Evolutionary conservation across 331 rosid genomes (phyloP).

Genomic region (Cydonia oblonga): DNA sequence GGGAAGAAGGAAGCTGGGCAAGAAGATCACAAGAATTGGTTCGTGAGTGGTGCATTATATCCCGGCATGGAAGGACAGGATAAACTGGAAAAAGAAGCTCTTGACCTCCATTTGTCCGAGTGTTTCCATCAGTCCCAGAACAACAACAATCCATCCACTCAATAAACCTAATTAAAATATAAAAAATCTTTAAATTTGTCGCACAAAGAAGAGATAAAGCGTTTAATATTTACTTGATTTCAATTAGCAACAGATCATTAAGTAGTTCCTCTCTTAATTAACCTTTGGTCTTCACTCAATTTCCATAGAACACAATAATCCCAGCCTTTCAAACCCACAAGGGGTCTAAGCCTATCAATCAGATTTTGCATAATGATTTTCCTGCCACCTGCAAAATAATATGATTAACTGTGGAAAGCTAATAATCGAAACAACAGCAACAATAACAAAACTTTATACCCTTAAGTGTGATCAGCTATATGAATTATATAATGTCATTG

Average conservation of each 20-base stretch:
- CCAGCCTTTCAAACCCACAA: constrained; percentile 71
- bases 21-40: constrained; percentile 56
- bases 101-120: constrained; percentile 39
- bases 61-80: constrained; percentile 64
- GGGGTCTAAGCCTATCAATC: constrained; percentile 62
- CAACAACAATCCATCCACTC: constrained; percentile 82
- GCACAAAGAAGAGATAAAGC: background rate
- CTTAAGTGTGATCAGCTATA: too few relatives aligned
- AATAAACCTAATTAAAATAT: constrained; percentile 35
- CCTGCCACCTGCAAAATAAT: constrained; percentile 33
- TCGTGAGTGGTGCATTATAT: constrained; percentile 51
- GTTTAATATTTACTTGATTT: background rate
- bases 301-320: constrained; percentile 70
- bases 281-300: constrained; percentile 80
- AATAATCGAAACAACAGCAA: constrained; percentile 3
- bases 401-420: constrained; percentile 9
- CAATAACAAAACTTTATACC: too few relatives aligned
- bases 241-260: background rate
- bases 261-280: background rate
- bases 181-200: background rate
- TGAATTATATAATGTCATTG: too few relatives aligned
- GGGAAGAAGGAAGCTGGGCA: constrained; percentile 46
- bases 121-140: constrained; percentile 56
- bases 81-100: constrained; percentile 51
- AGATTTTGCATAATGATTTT: constrained; percentile 41